Conservation (phyloP, 768 basidiomycete species). For the Lactarius hengduanensis region DNA sequence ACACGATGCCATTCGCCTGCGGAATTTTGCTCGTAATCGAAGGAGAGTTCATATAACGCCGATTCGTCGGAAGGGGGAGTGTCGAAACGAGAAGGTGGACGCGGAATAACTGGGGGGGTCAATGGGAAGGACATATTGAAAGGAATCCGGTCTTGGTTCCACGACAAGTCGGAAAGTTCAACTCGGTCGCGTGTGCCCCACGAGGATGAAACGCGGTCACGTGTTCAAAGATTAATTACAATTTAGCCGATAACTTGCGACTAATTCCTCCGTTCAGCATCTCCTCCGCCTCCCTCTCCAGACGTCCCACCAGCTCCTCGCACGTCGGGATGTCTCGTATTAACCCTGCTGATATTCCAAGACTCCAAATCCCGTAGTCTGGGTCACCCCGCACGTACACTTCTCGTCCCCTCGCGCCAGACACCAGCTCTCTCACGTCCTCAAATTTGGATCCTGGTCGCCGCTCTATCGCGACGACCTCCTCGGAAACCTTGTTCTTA, state of each 20-base stretch:
- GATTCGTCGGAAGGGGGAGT: constrained; percentile 55
- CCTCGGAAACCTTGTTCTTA: constrained; percentile 79
- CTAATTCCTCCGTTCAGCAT: constrained; percentile 49
- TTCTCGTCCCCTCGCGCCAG: constrained; percentile 62
- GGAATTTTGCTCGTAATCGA: constrained; percentile 59
- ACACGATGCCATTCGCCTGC: constrained; percentile 56
- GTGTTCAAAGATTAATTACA: constrained; percentile 23
- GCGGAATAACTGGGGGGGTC: constrained; percentile 11
- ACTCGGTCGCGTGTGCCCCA: constrained; percentile 17
- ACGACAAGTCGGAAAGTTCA: constrained; percentile 8
- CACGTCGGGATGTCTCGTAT: constrained; percentile 87
- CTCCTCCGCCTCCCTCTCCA: constrained; percentile 75
- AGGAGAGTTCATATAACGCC: constrained; percentile 61
- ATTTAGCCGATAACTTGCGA: constrained; percentile 34
- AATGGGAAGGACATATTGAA: not conserved
- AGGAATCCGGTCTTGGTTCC: not conserved
- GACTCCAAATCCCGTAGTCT: constrained; percentile 86
- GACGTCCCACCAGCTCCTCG: constrained; percentile 59
- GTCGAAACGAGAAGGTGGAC: constrained; percentile 29
- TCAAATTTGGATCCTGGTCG: constrained; percentile 85
- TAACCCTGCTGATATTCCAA: constrained; percentile 62
- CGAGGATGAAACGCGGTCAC: constrained; percentile 24
- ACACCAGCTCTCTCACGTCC: constrained; percentile 75
- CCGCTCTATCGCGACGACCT: constrained; percentile 83
- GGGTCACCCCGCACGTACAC: constrained; percentile 85